Conservation (phyloP, 331 rosid genomes). For the Malus hybrid region DNA sequence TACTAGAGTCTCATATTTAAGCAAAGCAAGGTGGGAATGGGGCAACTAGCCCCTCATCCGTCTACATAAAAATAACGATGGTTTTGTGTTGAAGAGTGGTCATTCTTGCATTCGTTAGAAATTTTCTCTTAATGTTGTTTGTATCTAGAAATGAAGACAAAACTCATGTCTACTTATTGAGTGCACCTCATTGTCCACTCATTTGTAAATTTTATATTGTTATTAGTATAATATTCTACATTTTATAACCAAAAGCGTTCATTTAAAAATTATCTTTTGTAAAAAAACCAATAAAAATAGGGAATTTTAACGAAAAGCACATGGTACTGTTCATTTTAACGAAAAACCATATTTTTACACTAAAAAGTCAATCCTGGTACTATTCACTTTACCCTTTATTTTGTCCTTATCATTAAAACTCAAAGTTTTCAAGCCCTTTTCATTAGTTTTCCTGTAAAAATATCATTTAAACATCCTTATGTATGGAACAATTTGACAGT, state of each 20-base stretch:
- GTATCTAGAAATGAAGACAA: neutral
- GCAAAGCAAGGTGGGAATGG: slow-evolving; percentile 4
- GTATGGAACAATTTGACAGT: neutral
- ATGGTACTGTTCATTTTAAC: too few species aligned
- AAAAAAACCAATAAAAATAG: neutral
- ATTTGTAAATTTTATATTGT: too few species aligned
- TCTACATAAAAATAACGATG: neutral
- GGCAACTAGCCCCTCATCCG: slow-evolving; percentile 33
- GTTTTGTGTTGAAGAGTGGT: neutral
- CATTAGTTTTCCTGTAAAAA: too few species aligned
- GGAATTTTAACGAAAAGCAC: too few species aligned
- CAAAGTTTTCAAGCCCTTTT: too few species aligned
- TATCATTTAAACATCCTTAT: neutral
- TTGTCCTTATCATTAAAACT: too few species aligned
- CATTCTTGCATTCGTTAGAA: neutral
- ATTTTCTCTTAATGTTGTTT: too few species aligned
- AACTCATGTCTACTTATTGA: neutral
- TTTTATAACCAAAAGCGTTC: too few species aligned
- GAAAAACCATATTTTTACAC: too few species aligned
- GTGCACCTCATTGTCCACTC: neutral
- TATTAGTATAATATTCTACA: too few species aligned
- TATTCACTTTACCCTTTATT: too few species aligned
- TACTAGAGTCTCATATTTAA: slow-evolving; percentile 37
- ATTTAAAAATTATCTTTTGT: neutral
- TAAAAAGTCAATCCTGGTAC: too few species aligned